Conservation (phyloP, 2,329 filamentous ascomycete species). For the Ceratocystis huliohia region DNA sequence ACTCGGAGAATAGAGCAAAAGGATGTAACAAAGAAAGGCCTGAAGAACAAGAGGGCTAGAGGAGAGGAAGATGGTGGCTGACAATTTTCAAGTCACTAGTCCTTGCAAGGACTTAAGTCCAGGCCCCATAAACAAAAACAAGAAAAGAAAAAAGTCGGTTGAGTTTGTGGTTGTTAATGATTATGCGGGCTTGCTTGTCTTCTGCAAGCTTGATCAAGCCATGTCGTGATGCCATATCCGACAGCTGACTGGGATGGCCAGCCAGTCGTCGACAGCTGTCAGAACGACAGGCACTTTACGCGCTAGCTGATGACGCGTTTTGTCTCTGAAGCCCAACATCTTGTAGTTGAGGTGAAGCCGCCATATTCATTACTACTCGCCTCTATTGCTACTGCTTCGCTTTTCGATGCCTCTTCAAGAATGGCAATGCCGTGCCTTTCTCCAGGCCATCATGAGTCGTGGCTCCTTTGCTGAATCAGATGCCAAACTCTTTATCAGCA, state of each 20-base stretch:
- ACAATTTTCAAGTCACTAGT: neutral
- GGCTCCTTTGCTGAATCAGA: slow-evolving; percentile 65
- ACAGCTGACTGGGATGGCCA: neutral
- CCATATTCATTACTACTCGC: neutral
- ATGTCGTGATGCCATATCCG: too few relatives aligned
- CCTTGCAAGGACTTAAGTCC: slow-evolving; percentile 1
- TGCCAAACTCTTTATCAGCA: slow-evolving; percentile 60
- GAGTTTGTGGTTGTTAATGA: neutral
- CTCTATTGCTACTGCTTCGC: neutral
- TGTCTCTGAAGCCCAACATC: too few relatives aligned
- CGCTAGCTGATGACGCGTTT: slow-evolving; percentile 4
- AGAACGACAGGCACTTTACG: neutral
- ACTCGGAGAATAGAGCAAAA: neutral
- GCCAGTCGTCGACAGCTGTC: neutral
- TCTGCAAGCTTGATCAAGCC: too few relatives aligned
- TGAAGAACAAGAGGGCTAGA: neutral
- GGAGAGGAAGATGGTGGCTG: neutral
- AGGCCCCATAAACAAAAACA: neutral
- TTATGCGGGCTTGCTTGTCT: neutral
- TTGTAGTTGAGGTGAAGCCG: neutral
- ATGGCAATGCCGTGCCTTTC: slow-evolving; percentile 57
- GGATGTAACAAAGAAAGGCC: neutral
- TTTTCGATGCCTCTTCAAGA: slow-evolving; percentile 5
- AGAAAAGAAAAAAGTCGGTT: neutral
- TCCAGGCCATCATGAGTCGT: slow-evolving; percentile 74